Conservation (phyloP, 768 basidiomycete genomes). For the Calocybe indica region DNA sequence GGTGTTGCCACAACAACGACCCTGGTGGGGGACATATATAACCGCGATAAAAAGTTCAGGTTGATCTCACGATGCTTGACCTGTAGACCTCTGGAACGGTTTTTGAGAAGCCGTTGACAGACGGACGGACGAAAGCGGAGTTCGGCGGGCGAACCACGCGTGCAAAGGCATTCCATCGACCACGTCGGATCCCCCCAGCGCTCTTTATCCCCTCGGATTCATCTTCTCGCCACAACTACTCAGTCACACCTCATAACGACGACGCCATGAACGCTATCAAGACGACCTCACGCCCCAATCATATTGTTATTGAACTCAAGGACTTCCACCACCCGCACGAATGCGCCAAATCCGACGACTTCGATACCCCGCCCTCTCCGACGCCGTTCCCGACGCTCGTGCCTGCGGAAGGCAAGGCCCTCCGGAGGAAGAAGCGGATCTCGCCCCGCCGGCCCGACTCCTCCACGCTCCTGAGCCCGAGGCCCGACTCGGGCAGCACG, state of each 20-base stretch:
- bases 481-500: conserved; percentile 19
- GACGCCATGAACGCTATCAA: conserved; percentile 8
- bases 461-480: conserved; percentile 19
- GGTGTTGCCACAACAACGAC: conserved; percentile 12
- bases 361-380: background rate
- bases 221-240: background rate
- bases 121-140: conserved; percentile 5
- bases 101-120: conserved; percentile 2
- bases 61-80: background rate
- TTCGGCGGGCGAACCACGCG: background rate
- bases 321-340: conserved; percentile 5
- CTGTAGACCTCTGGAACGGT: background rate
- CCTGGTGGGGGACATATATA: conserved; percentile 4
- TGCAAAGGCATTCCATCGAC: background rate
- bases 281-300: conserved; percentile 11
- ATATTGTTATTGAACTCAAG: conserved; percentile 12
- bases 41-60: background rate
- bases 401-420: conserved; percentile 15
- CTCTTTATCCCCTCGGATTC: conserved; percentile 3
- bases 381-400: background rate
- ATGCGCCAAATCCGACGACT: conserved; percentile 1
- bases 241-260: conserved; percentile 7
- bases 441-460: conserved; percentile 23
- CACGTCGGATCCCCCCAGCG: background rate
- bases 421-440: conserved; percentile 34